These are phyloP conservation scores for Lactarius indigo DNA, from an alignment of 768 basidiomycete genomes.

Conservation along the genomic window DNA sequence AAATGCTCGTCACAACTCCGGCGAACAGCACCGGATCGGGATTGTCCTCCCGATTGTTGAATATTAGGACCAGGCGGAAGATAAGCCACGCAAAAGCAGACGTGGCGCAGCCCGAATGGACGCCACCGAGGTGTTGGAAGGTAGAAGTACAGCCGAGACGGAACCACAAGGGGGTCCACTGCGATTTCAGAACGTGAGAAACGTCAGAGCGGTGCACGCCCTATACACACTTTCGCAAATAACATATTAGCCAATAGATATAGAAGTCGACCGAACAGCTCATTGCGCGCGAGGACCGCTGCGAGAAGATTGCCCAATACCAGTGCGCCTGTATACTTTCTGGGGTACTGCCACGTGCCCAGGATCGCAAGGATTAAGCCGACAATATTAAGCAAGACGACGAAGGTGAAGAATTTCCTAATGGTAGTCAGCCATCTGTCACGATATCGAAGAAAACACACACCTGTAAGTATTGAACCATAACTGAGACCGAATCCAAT, in stretches of 20 bases:
- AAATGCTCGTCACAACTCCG: conserved; percentile 56
- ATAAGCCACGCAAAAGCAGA: conserved; percentile 71
- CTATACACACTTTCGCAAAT: conserved; percentile 36
- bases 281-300: conserved; percentile 43
- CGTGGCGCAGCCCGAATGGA: conserved; percentile 71
- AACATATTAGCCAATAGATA: conserved; percentile 36
- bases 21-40: conserved; percentile 56
- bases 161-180: conserved; percentile 43
- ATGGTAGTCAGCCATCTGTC: not conserved
- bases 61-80: conserved; percentile 57
- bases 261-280: conserved; percentile 39
- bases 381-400: conserved; percentile 33
- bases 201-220: not conserved
- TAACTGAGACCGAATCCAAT: conserved; percentile 32
- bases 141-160: conserved; percentile 37
- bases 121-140: conserved; percentile 65
- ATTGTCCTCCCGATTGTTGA: conserved; percentile 45
- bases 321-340: conserved; percentile 37
- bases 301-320: conserved; percentile 40
- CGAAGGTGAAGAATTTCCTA: conserved; percentile 38
- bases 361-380: conserved; percentile 34
- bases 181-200: conserved; percentile 1
- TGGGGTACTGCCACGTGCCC: conserved; percentile 36
- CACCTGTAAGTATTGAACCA: conserved; percentile 41
- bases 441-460: conserved; percentile 8